Conservation (phyloP, 108 stramenopile species). For the Stephanodiscus triporus region DNA sequence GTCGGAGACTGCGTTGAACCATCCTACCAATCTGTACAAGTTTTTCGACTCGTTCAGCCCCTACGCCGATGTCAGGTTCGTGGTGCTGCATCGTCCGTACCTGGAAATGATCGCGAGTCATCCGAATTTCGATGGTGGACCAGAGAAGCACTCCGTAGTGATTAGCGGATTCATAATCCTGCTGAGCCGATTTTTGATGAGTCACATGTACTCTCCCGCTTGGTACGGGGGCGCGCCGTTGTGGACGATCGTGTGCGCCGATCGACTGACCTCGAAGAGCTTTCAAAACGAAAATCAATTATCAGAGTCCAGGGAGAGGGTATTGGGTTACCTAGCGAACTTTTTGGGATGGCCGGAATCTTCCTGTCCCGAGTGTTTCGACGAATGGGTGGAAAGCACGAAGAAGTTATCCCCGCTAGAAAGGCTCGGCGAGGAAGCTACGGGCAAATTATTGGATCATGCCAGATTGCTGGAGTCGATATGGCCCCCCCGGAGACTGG, state of each 20-base stretch:
- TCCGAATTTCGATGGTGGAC: conserved; percentile 12
- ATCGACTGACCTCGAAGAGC: not conserved
- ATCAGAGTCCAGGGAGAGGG: not conserved
- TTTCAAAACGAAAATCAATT: not conserved
- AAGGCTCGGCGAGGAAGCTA: conserved; percentile 13
- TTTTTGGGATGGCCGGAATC: conserved; percentile 27
- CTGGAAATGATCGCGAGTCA: conserved; percentile 25
- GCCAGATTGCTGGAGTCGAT: conserved; percentile 28
- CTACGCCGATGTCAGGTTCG: conserved; percentile 15
- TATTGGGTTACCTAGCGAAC: conserved; percentile 5
- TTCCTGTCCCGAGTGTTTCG: conserved; percentile 24
- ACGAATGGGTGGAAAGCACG: conserved; percentile 25
- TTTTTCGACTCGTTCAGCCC: conserved; percentile 15
- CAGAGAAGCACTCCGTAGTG: conserved; percentile 7
- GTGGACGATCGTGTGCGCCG: conserved; percentile 15
- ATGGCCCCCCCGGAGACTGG: conserved; percentile 26
- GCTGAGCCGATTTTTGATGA: conserved; percentile 8
- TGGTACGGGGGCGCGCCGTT: not conserved
- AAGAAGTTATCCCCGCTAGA: not conserved
- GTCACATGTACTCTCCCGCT: conserved; percentile 3
- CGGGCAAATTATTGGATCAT: conserved; percentile 16
- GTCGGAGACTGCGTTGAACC: conserved; percentile 12
- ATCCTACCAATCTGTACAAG: conserved; percentile 24
- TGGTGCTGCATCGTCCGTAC: conserved; percentile 24
- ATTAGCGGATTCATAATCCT: conserved; percentile 18